Base-by-base conservation (phyloP, 2,329 filamentous ascomycete species). In the Aureobasidium sp. region DNA sequence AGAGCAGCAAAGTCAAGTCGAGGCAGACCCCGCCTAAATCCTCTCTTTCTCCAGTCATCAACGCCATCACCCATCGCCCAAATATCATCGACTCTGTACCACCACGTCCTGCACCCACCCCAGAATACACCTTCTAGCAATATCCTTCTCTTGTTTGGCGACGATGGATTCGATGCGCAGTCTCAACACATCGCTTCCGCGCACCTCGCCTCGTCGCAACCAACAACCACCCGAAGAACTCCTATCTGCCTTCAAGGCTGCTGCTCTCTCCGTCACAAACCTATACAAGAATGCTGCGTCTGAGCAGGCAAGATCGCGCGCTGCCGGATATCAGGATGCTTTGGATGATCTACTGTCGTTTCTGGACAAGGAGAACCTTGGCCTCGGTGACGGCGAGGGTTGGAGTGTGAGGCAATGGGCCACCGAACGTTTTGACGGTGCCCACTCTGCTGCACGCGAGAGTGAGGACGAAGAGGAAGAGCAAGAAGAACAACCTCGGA, bases 251-350 rank as follows among this genome's bases (percentile, higher is more conserved):
- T 99, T 99, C 86, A 96, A 94, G 79, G 90, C 92, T 20, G 96
- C 96, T 40, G 96, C 96, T 25, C 86, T 98, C 40, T 97, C 94
- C 8, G 95, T 98, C 64, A 98, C 96, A 55, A 97, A 97, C 75
- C 90, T 99, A 18, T 98, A 98, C 83, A 98, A 97, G 80, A 95
- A 91, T 45, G 95, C 95, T 4, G 91, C 93, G 16, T 85, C 90
- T 38, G 92, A 93, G 56, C 91, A 96, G 76, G 86, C 91, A 58
- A 90, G 91, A 73, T 90, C 94, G 54, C 90, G 93, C 58, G 82
- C 88, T 59, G 91, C 95, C 45, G 96, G 96, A 31, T 98, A 98
- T 73, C 95, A 98, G 77, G 95, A 98, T 75, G 97, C 95, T 43
- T 83, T 99, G 43, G 94, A 98, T 69, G 95, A 98, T 71, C 83